Conservation (phyloP, 495 filamentous ascomycete genomes). For the Neurospora sublineolata region DNA sequence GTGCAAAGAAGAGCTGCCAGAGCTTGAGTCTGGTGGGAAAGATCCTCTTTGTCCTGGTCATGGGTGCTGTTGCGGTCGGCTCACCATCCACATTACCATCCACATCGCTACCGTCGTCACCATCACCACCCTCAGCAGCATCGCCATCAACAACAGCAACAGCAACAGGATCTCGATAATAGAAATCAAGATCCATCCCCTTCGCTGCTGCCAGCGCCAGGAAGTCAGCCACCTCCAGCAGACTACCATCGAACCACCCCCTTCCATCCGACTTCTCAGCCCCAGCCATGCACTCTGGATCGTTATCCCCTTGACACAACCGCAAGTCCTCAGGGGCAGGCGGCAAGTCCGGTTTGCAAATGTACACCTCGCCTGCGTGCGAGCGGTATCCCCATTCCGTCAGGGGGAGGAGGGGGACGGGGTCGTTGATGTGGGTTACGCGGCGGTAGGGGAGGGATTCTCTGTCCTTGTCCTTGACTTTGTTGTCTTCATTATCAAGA, state of each 20-base stretch:
- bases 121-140: neutral
- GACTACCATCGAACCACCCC: neutral
- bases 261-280: slow-evolving; percentile 27
- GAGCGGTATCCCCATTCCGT: slow-evolving; percentile 75
- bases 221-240: neutral
- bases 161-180: neutral
- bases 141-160: neutral
- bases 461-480: slow-evolving; percentile 9
- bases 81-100: neutral
- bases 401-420: slow-evolving; percentile 78
- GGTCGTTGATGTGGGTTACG: slow-evolving; percentile 78
- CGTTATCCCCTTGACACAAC: slow-evolving; percentile 58
- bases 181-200: slow-evolving; percentile 4
- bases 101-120: neutral
- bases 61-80: neutral
- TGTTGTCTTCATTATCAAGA: slow-evolving; percentile 18
- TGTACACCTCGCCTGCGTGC: slow-evolving; percentile 82
- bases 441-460: slow-evolving; percentile 45
- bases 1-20: slow-evolving; percentile 88
- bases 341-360: slow-evolving; percentile 55
- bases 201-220: slow-evolving; percentile 9
- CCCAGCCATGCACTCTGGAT: slow-evolving; percentile 57
- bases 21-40: slow-evolving; percentile 58
- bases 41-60: slow-evolving; percentile 5
- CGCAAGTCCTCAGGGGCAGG: slow-evolving; percentile 56